Evolutionary conservation across 1,139 yeast species (phyloP).

Genomic region (Hansenula sp.): DNA sequence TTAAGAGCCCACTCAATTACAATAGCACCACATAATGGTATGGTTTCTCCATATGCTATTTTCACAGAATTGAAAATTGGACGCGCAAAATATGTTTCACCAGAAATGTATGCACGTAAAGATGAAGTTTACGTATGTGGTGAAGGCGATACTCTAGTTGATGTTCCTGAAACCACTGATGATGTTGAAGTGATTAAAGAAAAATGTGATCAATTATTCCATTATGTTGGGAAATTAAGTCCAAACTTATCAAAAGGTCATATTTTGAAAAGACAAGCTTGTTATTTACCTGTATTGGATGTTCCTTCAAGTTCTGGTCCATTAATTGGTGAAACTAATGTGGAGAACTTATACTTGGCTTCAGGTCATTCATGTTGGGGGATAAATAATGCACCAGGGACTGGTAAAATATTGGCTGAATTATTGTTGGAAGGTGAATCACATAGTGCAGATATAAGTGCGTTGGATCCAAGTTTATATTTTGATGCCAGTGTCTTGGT

Average conservation of each 20-base stretch:
- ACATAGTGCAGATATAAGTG: conserved; percentile 70
- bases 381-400: conserved; percentile 94
- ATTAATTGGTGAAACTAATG: conserved; percentile 88
- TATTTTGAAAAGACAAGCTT: conserved; percentile 84
- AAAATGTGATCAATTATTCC: conserved; percentile 84
- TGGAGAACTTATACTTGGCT: conserved; percentile 71
- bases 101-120: conserved; percentile 91
- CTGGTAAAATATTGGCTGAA: conserved; percentile 91
- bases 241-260: conserved; percentile 71
- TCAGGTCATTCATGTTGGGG: conserved; percentile 99
- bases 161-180: conserved; percentile 90
- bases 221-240: conserved; percentile 76
- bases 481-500: conserved; percentile 59
- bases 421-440: conserved; percentile 81
- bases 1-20: conserved; percentile 94
- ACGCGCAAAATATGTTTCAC: conserved; percentile 67
- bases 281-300: conserved; percentile 91
- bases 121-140: conserved; percentile 98
- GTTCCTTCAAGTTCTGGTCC: conserved; percentile 94
- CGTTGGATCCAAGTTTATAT: conserved; percentile 80
- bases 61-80: conserved; percentile 83
- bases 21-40: conserved; percentile 69
- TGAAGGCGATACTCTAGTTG: conserved; percentile 89
- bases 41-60: conserved; percentile 88
- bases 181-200: conserved; percentile 86